Percentiles rank a stretch among this genome's conserved stretches.
phyloP scores from a whole-genome alignment of 495 filamentous ascomycete species.

The Choiromyces venosus region DNA sequence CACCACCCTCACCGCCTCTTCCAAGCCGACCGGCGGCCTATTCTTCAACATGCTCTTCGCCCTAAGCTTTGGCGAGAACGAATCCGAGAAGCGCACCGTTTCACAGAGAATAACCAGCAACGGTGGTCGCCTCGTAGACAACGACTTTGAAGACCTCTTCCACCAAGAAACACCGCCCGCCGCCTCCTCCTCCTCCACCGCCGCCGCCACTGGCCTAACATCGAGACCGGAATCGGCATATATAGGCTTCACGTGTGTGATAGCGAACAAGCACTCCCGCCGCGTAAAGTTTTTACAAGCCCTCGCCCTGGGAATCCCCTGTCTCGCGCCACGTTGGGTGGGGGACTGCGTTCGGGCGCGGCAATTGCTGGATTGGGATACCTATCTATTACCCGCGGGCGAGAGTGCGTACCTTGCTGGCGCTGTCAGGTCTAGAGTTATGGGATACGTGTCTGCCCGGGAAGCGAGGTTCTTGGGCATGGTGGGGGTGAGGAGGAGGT shows the following conservation, averaged over 20 bases:
- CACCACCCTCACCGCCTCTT: neutral
- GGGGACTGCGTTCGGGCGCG: constrained; percentile 60
- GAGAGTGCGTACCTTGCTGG: constrained; percentile 70
- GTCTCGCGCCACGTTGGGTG: constrained; percentile 75
- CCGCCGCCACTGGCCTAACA: constrained; percentile 40
- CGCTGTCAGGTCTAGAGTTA: constrained; percentile 66
- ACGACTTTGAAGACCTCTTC: constrained; percentile 83
- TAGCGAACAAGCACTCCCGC: constrained; percentile 82
- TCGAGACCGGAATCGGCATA: constrained; percentile 50
- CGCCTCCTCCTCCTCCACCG: neutral
- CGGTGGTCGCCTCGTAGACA: constrained; percentile 66
- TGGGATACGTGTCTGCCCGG: constrained; percentile 55
- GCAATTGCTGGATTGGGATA: constrained; percentile 63
- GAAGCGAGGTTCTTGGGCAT: constrained; percentile 55
- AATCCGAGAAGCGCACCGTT: constrained; percentile 17
- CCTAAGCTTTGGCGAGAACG: constrained; percentile 33
- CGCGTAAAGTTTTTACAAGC: constrained; percentile 93
- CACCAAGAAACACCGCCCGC: constrained; percentile 38
- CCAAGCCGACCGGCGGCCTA: constrained; percentile 14
- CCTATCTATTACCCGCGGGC: constrained; percentile 82
- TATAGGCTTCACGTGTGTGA: constrained; percentile 73
- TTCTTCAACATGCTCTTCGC: constrained; percentile 39
- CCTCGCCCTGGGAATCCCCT: constrained; percentile 81
- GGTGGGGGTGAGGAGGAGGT: constrained; percentile 53
- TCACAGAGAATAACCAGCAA: constrained; percentile 40